Base-by-base conservation (phyloP, 2,329 filamentous ascomycete species). In the Aaosphaeria arxii region DNA sequence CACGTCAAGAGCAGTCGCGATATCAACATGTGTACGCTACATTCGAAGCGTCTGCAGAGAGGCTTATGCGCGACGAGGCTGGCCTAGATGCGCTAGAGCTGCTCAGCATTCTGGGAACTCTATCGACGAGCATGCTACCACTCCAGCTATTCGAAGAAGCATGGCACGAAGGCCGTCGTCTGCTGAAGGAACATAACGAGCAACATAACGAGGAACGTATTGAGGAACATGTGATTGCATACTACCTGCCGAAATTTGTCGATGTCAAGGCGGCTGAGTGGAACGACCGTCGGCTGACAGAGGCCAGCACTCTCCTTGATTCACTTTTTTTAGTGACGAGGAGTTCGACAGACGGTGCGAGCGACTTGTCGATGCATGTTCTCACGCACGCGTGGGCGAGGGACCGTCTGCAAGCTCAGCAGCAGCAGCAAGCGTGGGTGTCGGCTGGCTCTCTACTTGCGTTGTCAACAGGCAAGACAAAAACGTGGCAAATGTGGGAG, bases 11-110 rank as follows among this genome's bases (percentile, higher is more conserved):
- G 6, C 44, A 49, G 30, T 70, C 69, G 31, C 59, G 63, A 17
- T 69, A 73, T 54, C 28, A 54, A 4, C 51, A 70, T 52, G 62
- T 73, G 4, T 72, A 70, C 41, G 56, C 64, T 2, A 71, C 64
- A 1, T 72, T 72, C 44, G 64, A 73, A 49, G 65, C 61, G 6
- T 71, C 69, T 5, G 58, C 61, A 6, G 47, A 56, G 1, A 46
- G 54, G 11, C 48, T 71, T 7, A 58, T 58, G 33, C 5, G 47
- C 32, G 45, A 30, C 9, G 50, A 57, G 45, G 50, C 40, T 9
- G 47, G 38, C 5, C 17, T n/a, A 13, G 52, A 70, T 52, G 63
- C 66, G 29, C 44, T 70, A 17, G 17, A 51, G 6, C 51, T 71
- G 30, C 56, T 71, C 33, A 50, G 46, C 4, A 50, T 70, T 38